Conservation (phyloP, 768 basidiomycete genomes). For the Suillus spraguei region DNA sequence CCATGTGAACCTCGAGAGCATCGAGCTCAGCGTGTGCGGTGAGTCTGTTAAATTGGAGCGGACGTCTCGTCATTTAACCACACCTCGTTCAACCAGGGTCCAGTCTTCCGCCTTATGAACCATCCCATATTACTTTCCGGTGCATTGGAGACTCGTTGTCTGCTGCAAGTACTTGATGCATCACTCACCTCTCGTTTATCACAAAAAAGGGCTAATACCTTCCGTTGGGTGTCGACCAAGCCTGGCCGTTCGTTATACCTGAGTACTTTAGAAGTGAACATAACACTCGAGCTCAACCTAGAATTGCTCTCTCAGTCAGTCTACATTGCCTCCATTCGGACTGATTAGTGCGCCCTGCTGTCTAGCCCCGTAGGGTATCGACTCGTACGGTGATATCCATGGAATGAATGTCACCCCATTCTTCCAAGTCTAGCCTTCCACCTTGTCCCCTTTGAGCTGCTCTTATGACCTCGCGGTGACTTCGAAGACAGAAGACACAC, state of each 20-base stretch:
- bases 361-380: conserved; percentile 42
- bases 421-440: conserved; percentile 40
- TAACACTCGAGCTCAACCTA: conserved; percentile 54
- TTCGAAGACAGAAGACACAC: conserved; percentile 56
- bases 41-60: no score
- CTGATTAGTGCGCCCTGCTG: background rate
- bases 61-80: background rate
- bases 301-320: conserved; percentile 48
- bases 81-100: conserved; percentile 40
- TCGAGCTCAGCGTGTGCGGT: conserved; percentile 39
- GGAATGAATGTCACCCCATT: conserved; percentile 48
- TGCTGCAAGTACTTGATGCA: conserved; percentile 33
- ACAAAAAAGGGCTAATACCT: conserved; percentile 52
- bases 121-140: conserved; percentile 49
- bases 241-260: conserved; percentile 56
- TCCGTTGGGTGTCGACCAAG: conserved; percentile 54
- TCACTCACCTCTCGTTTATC: conserved; percentile 4
- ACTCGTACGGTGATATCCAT: conserved; percentile 55
- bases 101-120: conserved; percentile 44
- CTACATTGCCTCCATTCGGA: background rate
- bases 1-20: conserved; percentile 37
- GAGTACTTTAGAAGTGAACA: conserved; percentile 57
- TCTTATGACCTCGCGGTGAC: background rate
- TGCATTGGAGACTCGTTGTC: conserved; percentile 63
- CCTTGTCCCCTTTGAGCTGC: background rate